Conservation (phyloP, 352 stramenopile species). For the Phytophthora fragariaefolia region DNA sequence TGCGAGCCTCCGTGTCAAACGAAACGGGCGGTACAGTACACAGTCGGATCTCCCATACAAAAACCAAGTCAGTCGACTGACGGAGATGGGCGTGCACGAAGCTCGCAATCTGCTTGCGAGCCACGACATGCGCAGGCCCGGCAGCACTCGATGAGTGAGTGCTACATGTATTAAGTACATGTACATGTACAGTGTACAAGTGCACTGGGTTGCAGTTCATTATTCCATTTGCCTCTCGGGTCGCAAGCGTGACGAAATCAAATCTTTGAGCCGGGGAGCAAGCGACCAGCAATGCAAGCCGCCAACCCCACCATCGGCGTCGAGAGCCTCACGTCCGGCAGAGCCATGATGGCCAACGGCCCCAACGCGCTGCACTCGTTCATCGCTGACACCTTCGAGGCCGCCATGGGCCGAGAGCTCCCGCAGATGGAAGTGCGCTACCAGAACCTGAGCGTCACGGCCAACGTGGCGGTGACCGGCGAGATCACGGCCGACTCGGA, state of each 20-base stretch:
- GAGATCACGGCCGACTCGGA: constrained; percentile 37
- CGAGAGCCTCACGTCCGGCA: constrained; percentile 14
- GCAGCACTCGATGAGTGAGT: neutral
- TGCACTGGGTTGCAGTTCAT: neutral
- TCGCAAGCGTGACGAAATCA: neutral
- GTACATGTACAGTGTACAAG: too few relatives aligned
- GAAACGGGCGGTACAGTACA: neutral
- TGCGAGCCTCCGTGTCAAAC: neutral
- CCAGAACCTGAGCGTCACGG: constrained; percentile 50
- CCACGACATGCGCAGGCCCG: neutral
- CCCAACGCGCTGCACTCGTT: constrained; percentile 44
- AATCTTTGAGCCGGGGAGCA: neutral
- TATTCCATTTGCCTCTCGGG: neutral
- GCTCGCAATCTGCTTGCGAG: neutral
- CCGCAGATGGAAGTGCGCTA: constrained; percentile 72
- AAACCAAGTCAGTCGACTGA: neutral
- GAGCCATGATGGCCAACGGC: constrained; percentile 47
- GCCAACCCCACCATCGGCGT: neutral
- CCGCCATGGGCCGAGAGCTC: constrained; percentile 42
- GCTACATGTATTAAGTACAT: too few relatives aligned
- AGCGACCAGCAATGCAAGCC: too few relatives aligned
- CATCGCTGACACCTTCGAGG: constrained; percentile 45
- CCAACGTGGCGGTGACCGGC: constrained; percentile 29
- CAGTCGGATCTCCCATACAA: neutral
- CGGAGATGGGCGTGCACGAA: neutral